A percentile compares a stretch with the other conserved stretches of the same genome.
Conservation (phyloP, 441 rosid species). For the Adansonia grandidieri region DNA sequence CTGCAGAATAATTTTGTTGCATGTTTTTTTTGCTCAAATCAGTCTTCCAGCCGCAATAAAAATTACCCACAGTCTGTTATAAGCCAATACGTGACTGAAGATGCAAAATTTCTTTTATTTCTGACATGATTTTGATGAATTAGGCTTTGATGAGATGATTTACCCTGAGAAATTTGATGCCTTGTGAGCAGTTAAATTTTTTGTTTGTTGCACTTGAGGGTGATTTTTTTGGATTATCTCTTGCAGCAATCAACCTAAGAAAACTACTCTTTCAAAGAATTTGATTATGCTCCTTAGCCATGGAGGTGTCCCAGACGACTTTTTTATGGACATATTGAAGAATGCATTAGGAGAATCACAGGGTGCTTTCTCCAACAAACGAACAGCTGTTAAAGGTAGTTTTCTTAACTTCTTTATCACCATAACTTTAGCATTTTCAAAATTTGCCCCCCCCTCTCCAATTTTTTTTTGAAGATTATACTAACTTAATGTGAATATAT, state of each 20-base stretch:
- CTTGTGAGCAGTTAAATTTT: neutral
- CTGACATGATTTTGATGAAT: neutral
- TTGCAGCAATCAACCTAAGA: slow-evolving; percentile 54
- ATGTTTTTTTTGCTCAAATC: neutral
- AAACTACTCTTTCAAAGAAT: slow-evolving; percentile 50
- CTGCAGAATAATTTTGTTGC: neutral
- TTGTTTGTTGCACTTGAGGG: neutral
- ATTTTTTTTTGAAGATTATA: slow-evolving; percentile 16
- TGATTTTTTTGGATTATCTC: slow-evolving; percentile 13
- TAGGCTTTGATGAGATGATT: slow-evolving; percentile 22
- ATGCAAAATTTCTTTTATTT: neutral
- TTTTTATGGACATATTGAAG: slow-evolving; percentile 51
- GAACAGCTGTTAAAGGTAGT: slow-evolving; percentile 63
- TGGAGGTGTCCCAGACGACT: slow-evolving; percentile 70
- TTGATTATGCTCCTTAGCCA: slow-evolving; percentile 67
- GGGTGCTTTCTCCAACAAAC: slow-evolving; percentile 41
- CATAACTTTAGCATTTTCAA: neutral
- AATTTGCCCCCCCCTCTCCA: neutral
- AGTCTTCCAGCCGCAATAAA: neutral
- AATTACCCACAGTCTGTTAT: neutral
- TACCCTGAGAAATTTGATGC: neutral
- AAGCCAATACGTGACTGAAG: slow-evolving; percentile 4
- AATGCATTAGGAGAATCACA: slow-evolving; percentile 54
- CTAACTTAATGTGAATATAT: neutral
- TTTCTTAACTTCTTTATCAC: slow-evolving; percentile 13